Evolutionary conservation across 306 rosid species (phyloP).

Genomic region (Begonia peltatifolia): DNA sequence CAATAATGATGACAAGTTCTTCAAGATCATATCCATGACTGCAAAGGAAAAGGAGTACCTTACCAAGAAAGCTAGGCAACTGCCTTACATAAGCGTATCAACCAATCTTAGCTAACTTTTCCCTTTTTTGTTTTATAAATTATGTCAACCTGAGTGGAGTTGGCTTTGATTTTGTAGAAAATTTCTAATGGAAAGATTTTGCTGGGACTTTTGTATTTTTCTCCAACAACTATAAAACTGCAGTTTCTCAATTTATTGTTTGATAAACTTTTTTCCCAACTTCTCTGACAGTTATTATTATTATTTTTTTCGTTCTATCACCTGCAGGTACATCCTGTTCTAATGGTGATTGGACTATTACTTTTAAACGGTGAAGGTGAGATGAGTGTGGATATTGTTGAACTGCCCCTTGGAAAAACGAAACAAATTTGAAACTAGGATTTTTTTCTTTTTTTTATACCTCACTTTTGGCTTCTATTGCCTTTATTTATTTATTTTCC

Average conservation of each 20-base stretch:
- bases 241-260: neutral
- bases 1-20: too few relatives aligned
- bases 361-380: slow-evolving; percentile 48
- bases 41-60: too few relatives aligned
- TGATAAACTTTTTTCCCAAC: neutral
- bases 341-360: slow-evolving; percentile 41
- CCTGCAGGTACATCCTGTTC: slow-evolving; percentile 44
- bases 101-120: too few relatives aligned
- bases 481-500: neutral
- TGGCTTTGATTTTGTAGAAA: neutral
- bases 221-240: neutral
- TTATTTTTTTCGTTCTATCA: slow-evolving; percentile 1
- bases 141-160: neutral
- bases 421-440: neutral
- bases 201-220: neutral
- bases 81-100: too few relatives aligned
- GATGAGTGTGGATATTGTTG: neutral
- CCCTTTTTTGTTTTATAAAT: too few relatives aligned
- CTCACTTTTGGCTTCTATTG: too few relatives aligned
- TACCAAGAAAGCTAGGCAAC: too few relatives aligned
- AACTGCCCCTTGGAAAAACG: neutral
- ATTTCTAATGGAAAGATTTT: neutral
- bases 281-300: neutral
- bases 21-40: too few relatives aligned
- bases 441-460: too few relatives aligned